Conservation (phyloP, 2,329 filamentous ascomycete genomes). For the Capronia epimyces region DNA sequence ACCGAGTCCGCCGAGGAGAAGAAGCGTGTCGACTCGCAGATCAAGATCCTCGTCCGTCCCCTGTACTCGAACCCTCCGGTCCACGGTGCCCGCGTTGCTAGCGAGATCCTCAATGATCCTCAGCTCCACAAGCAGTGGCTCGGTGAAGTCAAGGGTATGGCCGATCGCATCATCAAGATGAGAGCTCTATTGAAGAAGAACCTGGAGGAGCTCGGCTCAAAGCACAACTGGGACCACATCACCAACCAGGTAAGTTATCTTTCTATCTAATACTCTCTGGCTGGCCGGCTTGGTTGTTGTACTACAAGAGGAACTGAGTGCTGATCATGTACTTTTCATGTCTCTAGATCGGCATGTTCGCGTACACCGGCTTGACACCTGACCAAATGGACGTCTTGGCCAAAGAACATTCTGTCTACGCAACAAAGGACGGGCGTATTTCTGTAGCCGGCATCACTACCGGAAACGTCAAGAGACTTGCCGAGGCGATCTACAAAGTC, state of each 20-base stretch:
- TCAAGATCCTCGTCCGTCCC: slow-evolving; percentile 96
- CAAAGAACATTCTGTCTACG: slow-evolving; percentile 96
- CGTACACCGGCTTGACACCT: slow-evolving; percentile 86
- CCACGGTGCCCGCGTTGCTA: slow-evolving; percentile 90
- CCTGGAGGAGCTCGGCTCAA: slow-evolving; percentile 88
- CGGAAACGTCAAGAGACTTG: slow-evolving; percentile 47
- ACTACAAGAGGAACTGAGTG: background rate
- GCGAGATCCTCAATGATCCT: slow-evolving; percentile 81
- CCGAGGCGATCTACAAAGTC: slow-evolving; percentile 48
- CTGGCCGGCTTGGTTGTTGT: background rate
- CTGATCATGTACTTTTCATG: background rate
- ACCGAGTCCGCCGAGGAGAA: slow-evolving; percentile 81
- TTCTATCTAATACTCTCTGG: background rate
- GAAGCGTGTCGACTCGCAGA: slow-evolving; percentile 91
- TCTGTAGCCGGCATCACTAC: slow-evolving; percentile 47
- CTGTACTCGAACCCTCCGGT: slow-evolving; percentile 98
- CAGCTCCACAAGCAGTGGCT: slow-evolving; percentile 90
- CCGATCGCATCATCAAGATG: slow-evolving; percentile 98
- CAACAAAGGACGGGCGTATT: slow-evolving; percentile 66
- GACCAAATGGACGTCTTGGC: slow-evolving; percentile 88
- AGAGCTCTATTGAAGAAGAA: slow-evolving; percentile 88
- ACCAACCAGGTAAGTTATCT: slow-evolving; percentile 63
- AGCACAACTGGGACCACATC: slow-evolving; percentile 98
- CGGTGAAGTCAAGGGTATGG: slow-evolving; percentile 95
- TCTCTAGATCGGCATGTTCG: slow-evolving; percentile 89